phyloP scores from a whole-genome alignment of 371 early-diverging fungal species.

The Apophysomyces variabilis region DNA sequence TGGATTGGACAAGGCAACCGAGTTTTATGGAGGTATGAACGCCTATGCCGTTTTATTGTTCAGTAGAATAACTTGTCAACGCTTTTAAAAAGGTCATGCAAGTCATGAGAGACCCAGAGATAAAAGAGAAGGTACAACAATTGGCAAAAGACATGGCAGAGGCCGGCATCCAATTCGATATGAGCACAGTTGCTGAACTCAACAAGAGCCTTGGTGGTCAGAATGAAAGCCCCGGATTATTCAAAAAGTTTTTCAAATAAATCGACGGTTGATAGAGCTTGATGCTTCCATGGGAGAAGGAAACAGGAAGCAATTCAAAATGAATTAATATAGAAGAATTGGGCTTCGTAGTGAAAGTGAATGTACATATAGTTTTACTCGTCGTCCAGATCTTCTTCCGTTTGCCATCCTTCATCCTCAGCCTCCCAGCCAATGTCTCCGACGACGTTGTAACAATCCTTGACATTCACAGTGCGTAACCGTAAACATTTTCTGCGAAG shows the following conservation, averaged over 20 bases:
- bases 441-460: conserved; percentile 25
- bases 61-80: too few relatives aligned
- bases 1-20: conserved; percentile 34
- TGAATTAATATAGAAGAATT: too few relatives aligned
- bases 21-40: conserved; percentile 37
- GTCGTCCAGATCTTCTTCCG: conserved; percentile 1
- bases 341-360: too few relatives aligned
- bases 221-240: not conserved
- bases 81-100: conserved; percentile 32
- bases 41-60: too few relatives aligned
- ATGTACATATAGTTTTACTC: not conserved
- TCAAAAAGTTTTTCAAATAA: conserved; percentile 5
- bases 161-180: conserved; percentile 48
- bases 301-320: too few relatives aligned
- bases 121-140: conserved; percentile 28
- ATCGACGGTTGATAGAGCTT: not conserved
- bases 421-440: conserved; percentile 5
- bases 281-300: too few relatives aligned
- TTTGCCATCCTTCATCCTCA: conserved; percentile 15
- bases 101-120: conserved; percentile 48
- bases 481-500: conserved; percentile 6
- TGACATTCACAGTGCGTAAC: conserved; percentile 16
- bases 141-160: conserved; percentile 41
- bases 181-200: conserved; percentile 42
- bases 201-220: conserved; percentile 27